Evolutionary conservation across 176 grass and related monocot species (phyloP), one percentile per base, ranked within the genome.

Genomic region (Poa pratensis): DNA sequence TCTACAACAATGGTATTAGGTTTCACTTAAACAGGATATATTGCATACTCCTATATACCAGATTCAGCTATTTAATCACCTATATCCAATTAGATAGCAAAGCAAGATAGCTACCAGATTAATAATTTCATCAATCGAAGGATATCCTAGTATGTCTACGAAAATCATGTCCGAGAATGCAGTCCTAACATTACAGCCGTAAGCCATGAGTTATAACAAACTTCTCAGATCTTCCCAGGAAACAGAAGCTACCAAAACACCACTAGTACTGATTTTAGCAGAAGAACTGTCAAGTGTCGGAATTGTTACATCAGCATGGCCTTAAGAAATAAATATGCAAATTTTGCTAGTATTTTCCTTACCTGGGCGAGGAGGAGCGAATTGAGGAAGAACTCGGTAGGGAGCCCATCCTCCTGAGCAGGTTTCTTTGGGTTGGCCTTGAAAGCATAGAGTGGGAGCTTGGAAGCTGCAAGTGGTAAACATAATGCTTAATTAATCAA

Each of bases 381-480:
- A 58, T 91, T 84, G 50, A 94, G 92, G 80, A 94, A 94, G 84
- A 91, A 90, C 58, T 84, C 80, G 7, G 84, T 28, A 18, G 89
- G 85, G 60, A 64, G 75, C 15, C 54, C 80, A 32, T 84, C 89
- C 10, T 40, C 85, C 46, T 52, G 80, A 1, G 20, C 26, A 40
- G 77, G 35, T 6, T 69, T 58, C 42, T 65, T 80, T 11, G 65
- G 24, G n/a, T 79, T 61, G 40, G 67, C 82, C 72, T 89, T 91
- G 78, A 87, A 87, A 74, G 67, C 78, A 76, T 94, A 92, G 12
- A 90, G 87, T 8, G 92, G 92, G 55, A 94, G 92, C 71, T 94
- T 94, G 46, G 92, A 90, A 16, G 69, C 92, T 94, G 85, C 42
- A 54, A 27, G 28, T 77, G 22, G 28, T 43, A 60, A 27, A 52